Conservation (phyloP, 2,329 filamentous ascomycete genomes). For the Trichoderma arundinaceum region DNA sequence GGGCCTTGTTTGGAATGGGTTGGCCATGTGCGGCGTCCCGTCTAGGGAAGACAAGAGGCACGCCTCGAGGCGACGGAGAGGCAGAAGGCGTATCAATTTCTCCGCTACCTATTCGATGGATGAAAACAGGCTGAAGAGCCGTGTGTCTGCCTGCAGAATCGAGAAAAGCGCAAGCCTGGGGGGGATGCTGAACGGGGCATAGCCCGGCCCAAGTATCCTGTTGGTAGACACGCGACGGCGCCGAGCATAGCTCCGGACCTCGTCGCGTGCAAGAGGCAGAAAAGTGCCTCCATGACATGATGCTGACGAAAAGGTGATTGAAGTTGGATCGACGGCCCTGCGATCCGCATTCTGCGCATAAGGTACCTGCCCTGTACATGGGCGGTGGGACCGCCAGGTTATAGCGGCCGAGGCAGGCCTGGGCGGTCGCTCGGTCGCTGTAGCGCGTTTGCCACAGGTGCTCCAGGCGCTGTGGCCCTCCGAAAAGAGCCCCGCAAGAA, state of each 20-base stretch:
- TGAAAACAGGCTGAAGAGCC: conserved; percentile 17
- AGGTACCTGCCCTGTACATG: conserved; percentile 17
- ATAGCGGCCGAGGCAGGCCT: conserved; percentile 3
- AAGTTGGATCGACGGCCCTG: conserved; percentile 13
- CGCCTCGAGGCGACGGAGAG: no score
- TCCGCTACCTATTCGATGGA: no score
- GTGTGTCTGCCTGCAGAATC: conserved; percentile 20
- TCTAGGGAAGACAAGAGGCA: not conserved
- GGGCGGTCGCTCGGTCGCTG: not conserved
- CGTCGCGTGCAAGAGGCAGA: not conserved
- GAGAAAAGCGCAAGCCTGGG: conserved; percentile 18
- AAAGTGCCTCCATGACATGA: conserved; percentile 20
- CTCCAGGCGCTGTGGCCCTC: no score
- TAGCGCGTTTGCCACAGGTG: conserved; percentile 5
- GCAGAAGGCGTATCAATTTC: not conserved
- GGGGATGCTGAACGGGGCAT: not conserved
- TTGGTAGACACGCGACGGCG: conserved; percentile 6
- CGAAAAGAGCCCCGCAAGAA: no score
- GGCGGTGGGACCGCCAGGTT: not conserved
- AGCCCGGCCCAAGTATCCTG: not conserved
- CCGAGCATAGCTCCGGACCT: conserved; percentile 2
- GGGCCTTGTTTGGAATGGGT: not conserved
- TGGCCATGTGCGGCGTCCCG: not conserved
- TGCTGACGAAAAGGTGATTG: conserved; percentile 24
- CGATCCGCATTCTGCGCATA: conserved; percentile 23